These are phyloP conservation scores for Helianthus tuberosus DNA, from an alignment of 129 eudicot species.

Conservation along the genomic window DNA sequence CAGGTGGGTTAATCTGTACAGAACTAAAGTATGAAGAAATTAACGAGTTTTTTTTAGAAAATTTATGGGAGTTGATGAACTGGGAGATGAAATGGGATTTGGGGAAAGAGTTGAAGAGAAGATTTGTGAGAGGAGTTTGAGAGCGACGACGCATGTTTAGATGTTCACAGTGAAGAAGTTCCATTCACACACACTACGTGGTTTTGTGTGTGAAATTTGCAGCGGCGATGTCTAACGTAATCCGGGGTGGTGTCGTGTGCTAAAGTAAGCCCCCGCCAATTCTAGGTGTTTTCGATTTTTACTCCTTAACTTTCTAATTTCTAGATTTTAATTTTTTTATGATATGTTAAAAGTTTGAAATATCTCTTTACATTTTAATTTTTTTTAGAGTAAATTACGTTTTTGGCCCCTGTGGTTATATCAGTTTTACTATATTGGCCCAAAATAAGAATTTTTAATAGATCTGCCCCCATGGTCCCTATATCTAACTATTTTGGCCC, in stretches of 20 bases:
- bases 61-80: slow-evolving; percentile 3
- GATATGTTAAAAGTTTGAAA: no score
- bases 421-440: no score
- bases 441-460: no score
- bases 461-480: no score
- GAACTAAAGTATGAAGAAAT: slow-evolving; percentile 27
- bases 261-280: slow-evolving; percentile 26
- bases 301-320: background rate
- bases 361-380: no score
- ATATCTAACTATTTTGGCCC: no score
- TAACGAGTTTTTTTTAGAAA: slow-evolving; percentile 7
- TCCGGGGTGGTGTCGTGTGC: background rate
- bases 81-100: slow-evolving; percentile 14
- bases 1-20: slow-evolving; percentile 15
- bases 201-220: slow-evolving; percentile 23
- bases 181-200: slow-evolving; percentile 33
- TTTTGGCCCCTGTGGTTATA: no score
- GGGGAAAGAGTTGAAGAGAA: background rate
- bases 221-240: slow-evolving; percentile 7
- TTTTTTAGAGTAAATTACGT: no score
- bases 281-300: slow-evolving; percentile 3
- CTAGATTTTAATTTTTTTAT: no score
- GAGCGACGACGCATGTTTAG: slow-evolving; percentile 31
- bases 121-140: no score
- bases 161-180: slow-evolving; percentile 17